Percentiles rank a stretch among this genome's conserved stretches.
Evolutionary conservation across 495 filamentous ascomycete species (phyloP).

Genomic region (Cairneyella variabilis): DNA sequence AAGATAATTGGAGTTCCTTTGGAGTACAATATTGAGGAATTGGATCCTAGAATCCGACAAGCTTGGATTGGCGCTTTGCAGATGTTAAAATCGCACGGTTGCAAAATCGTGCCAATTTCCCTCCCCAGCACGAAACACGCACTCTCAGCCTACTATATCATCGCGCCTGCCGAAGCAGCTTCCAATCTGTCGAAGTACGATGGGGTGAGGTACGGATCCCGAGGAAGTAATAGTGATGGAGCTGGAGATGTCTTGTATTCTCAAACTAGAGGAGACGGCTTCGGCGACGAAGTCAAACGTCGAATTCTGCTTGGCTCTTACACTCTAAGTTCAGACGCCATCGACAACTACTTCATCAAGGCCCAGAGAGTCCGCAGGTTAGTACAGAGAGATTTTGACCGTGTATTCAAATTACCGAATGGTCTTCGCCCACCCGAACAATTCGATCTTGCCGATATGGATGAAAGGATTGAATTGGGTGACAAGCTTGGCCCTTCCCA

Average conservation of each 20-base stretch:
- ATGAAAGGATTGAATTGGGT: conserved; percentile 35
- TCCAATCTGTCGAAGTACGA: conserved; percentile 99
- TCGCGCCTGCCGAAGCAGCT: conserved; percentile 91
- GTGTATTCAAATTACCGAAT: conserved; percentile 65
- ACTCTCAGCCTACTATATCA: conserved; percentile 88
- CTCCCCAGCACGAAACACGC: conserved; percentile 81
- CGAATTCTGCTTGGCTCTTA: conserved; percentile 89
- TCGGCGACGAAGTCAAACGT: conserved; percentile 81
- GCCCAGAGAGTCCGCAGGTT: conserved; percentile 84
- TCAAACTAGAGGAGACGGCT: conserved; percentile 62
- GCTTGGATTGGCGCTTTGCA: conserved; percentile 63
- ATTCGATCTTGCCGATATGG: conserved; percentile 41
- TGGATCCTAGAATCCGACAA: conserved; percentile 61
- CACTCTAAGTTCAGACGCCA: conserved; percentile 82
- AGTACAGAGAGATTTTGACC: conserved; percentile 80
- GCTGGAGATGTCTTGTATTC: conserved; percentile 62
- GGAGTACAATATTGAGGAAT: conserved; percentile 85
- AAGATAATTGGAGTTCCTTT: conserved; percentile 66
- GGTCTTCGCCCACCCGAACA: conserved; percentile 47
- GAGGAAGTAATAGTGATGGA: conserved; percentile 12
- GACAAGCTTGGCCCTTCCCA: conserved; percentile 42
- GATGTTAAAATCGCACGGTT: conserved; percentile 55
- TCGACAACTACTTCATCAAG: conserved; percentile 95
- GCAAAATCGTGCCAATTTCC: conserved; percentile 70
- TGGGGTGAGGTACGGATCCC: conserved; percentile 81